Evolutionary conservation across 2,329 filamentous ascomycete species (phyloP).

Genomic region (Trichoderma atrobrunneum): DNA sequence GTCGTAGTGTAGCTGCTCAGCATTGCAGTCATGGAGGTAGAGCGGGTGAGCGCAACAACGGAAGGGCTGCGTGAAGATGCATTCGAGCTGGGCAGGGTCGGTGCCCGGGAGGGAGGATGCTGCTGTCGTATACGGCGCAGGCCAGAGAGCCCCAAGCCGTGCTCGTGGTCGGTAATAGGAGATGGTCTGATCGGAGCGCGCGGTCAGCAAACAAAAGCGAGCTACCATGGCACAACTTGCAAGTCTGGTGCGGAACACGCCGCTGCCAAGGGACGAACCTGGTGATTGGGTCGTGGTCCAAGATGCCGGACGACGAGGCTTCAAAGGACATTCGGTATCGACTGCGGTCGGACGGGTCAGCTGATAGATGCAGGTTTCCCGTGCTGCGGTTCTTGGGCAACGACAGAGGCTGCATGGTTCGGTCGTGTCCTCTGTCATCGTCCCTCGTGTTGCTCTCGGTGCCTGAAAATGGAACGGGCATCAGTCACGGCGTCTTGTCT

Average conservation of each 20-base stretch:
- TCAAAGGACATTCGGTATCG: slow-evolving; percentile 76
- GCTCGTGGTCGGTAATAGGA: slow-evolving; percentile 80
- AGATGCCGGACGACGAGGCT: slow-evolving; percentile 54
- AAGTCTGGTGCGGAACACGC: not conserved
- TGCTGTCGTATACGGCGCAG: slow-evolving; percentile 92
- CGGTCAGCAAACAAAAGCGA: slow-evolving; percentile 28
- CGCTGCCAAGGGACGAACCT: slow-evolving; percentile 52
- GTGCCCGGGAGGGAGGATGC: slow-evolving; percentile 59
- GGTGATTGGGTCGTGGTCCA: slow-evolving; percentile 68
- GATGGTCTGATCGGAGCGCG: slow-evolving; percentile 60
- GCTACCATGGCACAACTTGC: not conserved
- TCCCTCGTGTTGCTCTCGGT: slow-evolving; percentile 34
- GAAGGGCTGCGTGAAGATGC: slow-evolving; percentile 61
- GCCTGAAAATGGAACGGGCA: slow-evolving; percentile 30
- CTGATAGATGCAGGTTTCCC: slow-evolving; percentile 54
- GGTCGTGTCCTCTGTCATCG: slow-evolving; percentile 43
- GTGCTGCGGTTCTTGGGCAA: slow-evolving; percentile 65
- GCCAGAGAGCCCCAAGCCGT: slow-evolving; percentile 80
- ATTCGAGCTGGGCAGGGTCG: slow-evolving; percentile 62
- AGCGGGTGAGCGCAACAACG: slow-evolving; percentile 57
- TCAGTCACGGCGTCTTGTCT: slow-evolving; percentile 20
- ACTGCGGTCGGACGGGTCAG: slow-evolving; percentile 52
- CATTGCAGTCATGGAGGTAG: slow-evolving; percentile 68
- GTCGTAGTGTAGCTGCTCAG: slow-evolving; percentile 55
- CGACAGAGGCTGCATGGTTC: slow-evolving; percentile 47